Conservation (phyloP, 2,329 filamentous ascomycete genomes). For the Allantophomopsis cytisporea region DNA sequence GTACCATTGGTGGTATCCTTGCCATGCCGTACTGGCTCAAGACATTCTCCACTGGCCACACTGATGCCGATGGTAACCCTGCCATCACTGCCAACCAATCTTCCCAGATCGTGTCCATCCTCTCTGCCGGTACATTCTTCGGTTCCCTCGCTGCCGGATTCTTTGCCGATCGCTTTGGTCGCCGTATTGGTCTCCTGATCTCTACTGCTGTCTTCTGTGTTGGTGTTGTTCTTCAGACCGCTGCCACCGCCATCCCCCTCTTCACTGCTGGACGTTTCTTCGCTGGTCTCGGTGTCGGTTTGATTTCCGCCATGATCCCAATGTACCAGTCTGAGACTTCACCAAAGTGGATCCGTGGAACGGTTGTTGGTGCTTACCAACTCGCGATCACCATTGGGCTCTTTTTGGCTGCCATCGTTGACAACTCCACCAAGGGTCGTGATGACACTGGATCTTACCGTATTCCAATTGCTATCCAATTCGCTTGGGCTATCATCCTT, state of each 20-base stretch:
- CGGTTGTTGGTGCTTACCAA: slow-evolving; percentile 64
- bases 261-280: slow-evolving; percentile 65
- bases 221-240: slow-evolving; percentile 53
- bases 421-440: slow-evolving; percentile 53
- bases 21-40: slow-evolving; percentile 31
- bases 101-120: slow-evolving; percentile 30
- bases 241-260: slow-evolving; percentile 36
- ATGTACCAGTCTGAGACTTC: slow-evolving; percentile 68
- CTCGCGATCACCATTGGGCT: slow-evolving; percentile 73
- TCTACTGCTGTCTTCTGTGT: slow-evolving; percentile 60
- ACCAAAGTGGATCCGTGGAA: slow-evolving; percentile 61
- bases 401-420: slow-evolving; percentile 60
- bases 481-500: slow-evolving; percentile 67
- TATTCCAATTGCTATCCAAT: slow-evolving; percentile 69
- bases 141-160: slow-evolving; percentile 56
- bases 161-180: slow-evolving; percentile 59
- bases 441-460: slow-evolving; percentile 58
- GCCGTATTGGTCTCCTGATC: slow-evolving; percentile 54
- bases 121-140: slow-evolving; percentile 4
- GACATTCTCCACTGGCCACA: slow-evolving; percentile 43
- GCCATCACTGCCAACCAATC: slow-evolving; percentile 47
- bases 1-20: slow-evolving; percentile 52
- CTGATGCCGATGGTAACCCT: slow-evolving; percentile 22
- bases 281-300: slow-evolving; percentile 66
- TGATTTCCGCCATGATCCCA: slow-evolving; percentile 68